These are phyloP conservation scores for Leptosphaerulina australis DNA, from an alignment of 2,329 filamentous ascomycete genomes.

Conservation along the genomic window DNA sequence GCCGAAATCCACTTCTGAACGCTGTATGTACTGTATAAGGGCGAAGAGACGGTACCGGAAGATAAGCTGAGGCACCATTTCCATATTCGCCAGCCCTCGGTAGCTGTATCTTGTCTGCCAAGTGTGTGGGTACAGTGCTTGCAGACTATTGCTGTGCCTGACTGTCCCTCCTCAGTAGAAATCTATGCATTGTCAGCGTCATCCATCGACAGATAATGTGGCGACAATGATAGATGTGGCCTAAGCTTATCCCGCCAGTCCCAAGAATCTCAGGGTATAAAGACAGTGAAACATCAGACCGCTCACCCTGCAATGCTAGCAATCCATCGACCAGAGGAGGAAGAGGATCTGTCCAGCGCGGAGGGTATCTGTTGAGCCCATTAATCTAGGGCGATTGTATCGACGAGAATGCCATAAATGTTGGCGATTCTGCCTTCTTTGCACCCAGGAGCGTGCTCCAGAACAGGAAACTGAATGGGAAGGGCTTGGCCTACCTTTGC, in stretches of 20 bases:
- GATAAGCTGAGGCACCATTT: slow-evolving; percentile 55
- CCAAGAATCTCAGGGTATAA: slow-evolving; percentile 39
- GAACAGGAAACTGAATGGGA: not conserved
- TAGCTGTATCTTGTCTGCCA: slow-evolving; percentile 50
- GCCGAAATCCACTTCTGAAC: slow-evolving; percentile 58
- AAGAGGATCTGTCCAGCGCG: slow-evolving; percentile 36
- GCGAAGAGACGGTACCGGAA: slow-evolving; percentile 7
- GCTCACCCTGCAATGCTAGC: slow-evolving; percentile 33
- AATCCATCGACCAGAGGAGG: slow-evolving; percentile 36
- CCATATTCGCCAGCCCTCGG: slow-evolving; percentile 57
- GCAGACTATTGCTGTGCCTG: slow-evolving; percentile 41
- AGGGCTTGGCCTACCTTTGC: slow-evolving; percentile 50
- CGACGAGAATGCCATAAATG: slow-evolving; percentile 58
- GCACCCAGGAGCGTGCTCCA: slow-evolving; percentile 48
- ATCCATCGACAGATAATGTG: not conserved
- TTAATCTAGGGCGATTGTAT: slow-evolving; percentile 65
- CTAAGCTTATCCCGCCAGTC: slow-evolving; percentile 41
- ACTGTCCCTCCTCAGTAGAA: not conserved
- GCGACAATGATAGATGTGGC: slow-evolving; percentile 42
- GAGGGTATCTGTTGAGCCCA: slow-evolving; percentile 34
- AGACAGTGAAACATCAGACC: slow-evolving; percentile 43
- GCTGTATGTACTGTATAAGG: slow-evolving; percentile 26
- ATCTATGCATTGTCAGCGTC: slow-evolving; percentile 1
- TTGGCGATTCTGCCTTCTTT: slow-evolving; percentile 62
- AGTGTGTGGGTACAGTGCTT: slow-evolving; percentile 46